Base-by-base conservation (phyloP, 1,284 basidiomycete species). In the Psilocybe mexicana region DNA sequence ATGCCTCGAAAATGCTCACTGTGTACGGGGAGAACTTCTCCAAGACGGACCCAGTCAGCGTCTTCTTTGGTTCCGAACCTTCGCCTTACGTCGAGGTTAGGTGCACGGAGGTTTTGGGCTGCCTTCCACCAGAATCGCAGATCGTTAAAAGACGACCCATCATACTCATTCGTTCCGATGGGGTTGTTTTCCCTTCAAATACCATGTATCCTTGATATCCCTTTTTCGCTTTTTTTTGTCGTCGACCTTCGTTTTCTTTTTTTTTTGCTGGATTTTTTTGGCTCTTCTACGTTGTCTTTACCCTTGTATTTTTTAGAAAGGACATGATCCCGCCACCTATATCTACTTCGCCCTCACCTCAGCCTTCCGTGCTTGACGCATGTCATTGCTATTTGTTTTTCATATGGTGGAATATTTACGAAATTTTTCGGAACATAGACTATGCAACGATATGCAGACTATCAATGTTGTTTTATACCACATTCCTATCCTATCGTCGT, bases 21-120 rank as follows among this genome's bases (percentile, higher is more conserved):
- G 80, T 94, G 3, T 93, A 94, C 69, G 95, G 94, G 58, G 92
- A 94, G 72, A 93, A 95, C 75, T 94, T 97, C 72, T 83, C 81
- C 67, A 93, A 93, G 76, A 72, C 81, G 55, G 90, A 87, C 61
- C 89, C 83, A 62, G 82, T 91, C 65, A 86, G 80, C 57, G 85
- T 96, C 50, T 97, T 92, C 79, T 97, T 94, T 69, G 94, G 93
- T 45, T 86, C 90, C 38, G 90, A 94, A 70, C 90, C 92, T 45
- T 93, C 92, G 52, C 84, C 86, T 33, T 92, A 89, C 70, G 90
- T 93, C 63, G 93, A 96, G 76, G 87, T 94, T 63, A 82, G 93
- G 63, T 95, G 93, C 75, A 88, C 87, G 56, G 93, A 96, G 74
- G 93, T 95, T n/a, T 72, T 90, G 28, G 88, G 87, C 18, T 91